These are phyloP conservation scores for Azolla pinnata DNA, from an alignment of 75 land plant species.

Conservation along the genomic window DNA sequence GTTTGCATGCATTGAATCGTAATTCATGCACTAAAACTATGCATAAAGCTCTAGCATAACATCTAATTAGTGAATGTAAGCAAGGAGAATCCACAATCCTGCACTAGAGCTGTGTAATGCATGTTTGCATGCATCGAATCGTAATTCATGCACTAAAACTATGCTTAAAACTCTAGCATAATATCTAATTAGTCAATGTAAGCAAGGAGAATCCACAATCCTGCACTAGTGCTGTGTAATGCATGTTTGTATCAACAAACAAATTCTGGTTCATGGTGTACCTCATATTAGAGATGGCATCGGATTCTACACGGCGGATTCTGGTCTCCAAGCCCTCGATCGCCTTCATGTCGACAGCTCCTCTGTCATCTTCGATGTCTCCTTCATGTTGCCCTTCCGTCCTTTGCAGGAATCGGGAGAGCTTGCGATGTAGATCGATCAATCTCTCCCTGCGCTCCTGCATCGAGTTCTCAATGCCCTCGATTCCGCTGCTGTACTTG, in stretches of 20 bases:
- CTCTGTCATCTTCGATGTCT: background rate
- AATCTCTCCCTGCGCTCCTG: background rate
- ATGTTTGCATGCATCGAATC: background rate
- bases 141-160: background rate
- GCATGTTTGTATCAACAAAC: background rate
- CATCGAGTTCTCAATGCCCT: background rate
- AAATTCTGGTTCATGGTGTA: background rate
- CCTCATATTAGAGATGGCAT: slow-evolving; percentile 26
- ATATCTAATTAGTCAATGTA: background rate
- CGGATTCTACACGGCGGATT: slow-evolving; percentile 26
- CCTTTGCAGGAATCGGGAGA: slow-evolving; percentile 2
- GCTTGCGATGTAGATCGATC: background rate
- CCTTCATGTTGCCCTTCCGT: background rate
- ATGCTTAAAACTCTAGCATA: background rate
- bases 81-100: background rate
- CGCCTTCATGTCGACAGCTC: background rate
- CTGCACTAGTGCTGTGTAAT: background rate
- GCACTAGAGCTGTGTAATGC: background rate
- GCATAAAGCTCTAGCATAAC: background rate
- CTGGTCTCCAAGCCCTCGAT: slow-evolving; percentile 12
- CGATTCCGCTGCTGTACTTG: too few relatives aligned
- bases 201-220: background rate
- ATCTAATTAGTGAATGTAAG: background rate
- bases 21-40: background rate
- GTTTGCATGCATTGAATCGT: background rate